Conservation (phyloP, 306 rosid species). For the Abrus pulchellus region DNA sequence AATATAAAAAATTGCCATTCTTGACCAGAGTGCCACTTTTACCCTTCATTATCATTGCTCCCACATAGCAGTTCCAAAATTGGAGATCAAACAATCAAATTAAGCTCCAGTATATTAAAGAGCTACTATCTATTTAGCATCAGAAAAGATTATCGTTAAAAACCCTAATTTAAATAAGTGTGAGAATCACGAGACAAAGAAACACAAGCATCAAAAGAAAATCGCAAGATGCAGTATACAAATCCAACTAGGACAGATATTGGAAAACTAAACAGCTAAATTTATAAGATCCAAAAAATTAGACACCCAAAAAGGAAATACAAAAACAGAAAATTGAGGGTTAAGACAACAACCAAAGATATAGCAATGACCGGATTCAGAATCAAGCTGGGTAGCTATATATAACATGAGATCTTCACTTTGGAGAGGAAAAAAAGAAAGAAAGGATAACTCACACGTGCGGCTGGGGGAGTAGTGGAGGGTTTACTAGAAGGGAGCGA, state of each 20-base stretch:
- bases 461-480: constrained; percentile 43
- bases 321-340: neutral
- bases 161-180: constrained; percentile 18
- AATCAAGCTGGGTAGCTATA: neutral
- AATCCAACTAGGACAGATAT: constrained; percentile 24
- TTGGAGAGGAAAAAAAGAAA: neutral
- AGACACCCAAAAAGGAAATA: neutral
- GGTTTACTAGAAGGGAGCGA: neutral
- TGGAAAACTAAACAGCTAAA: neutral
- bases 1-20: neutral
- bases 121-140: constrained; percentile 12
- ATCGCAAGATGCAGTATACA: neutral
- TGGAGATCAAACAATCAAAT: constrained; percentile 20
- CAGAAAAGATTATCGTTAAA: constrained; percentile 26
- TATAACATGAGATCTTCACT: neutral
- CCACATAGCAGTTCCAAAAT: neutral
- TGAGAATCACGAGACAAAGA: constrained; percentile 36
- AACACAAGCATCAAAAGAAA: constrained; percentile 2
- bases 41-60: neutral
- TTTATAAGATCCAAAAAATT: constrained; percentile 35
- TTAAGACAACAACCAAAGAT: neutral
- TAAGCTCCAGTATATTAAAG: neutral
- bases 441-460: constrained; percentile 69
- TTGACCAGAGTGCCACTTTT: neutral
- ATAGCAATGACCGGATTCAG: neutral